Evolutionary conservation across 768 basidiomycete genomes (phyloP), one percentile per base, ranked within the genome.

Genomic region (Trametes villosa): DNA sequence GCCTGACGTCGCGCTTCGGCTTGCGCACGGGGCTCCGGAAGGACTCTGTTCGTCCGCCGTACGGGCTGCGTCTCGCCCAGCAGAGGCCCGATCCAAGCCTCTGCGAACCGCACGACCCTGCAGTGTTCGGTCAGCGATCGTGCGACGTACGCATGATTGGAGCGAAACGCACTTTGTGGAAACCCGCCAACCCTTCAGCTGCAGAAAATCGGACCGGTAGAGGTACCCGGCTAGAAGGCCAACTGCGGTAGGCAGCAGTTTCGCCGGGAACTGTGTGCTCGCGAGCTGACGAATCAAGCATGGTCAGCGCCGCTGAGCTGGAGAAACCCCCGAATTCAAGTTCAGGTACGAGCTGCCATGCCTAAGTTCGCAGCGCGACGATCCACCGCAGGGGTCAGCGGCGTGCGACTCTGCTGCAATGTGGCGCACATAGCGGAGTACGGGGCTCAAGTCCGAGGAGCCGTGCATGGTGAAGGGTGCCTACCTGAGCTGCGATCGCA

Each of bases 121-220:
- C 2, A 20, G 18, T 11, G 9, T 15, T 29, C 20, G 36, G 46
- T 48, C 15, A 54, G 47, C 12, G 9, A 29, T 17, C 13, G 8
- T 17, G 44, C 24, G 3, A 34, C 12, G 11, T 41, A 33, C 8
- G 29, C 13, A 20, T 15, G 42, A 11, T 18, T 4, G 29, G 22
- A 20, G 44, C 26, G 31, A 30, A 15, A 34, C 53, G 22, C 26
- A 69, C 71, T 59, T 60, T 13, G 67, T 81, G 0, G 94, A 85
- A 27, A 96, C 73, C 26, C 94, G 86, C 78, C 92, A 96, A 3
- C 82, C 74, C 68, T 95, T 94, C 50, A 95, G 80, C 54, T 85
- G 85, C 18, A 91, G 81, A 17, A 94, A 69, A 70, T 95, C 93
- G 9, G 93, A 89, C 38, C 93, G 88, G 71, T 96, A 96, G 34